Percentiles rank a stretch among this genome's conserved stretches.
phyloP scores from a whole-genome alignment of 371 early-diverging fungal species.

The Mortierella sp. region DNA sequence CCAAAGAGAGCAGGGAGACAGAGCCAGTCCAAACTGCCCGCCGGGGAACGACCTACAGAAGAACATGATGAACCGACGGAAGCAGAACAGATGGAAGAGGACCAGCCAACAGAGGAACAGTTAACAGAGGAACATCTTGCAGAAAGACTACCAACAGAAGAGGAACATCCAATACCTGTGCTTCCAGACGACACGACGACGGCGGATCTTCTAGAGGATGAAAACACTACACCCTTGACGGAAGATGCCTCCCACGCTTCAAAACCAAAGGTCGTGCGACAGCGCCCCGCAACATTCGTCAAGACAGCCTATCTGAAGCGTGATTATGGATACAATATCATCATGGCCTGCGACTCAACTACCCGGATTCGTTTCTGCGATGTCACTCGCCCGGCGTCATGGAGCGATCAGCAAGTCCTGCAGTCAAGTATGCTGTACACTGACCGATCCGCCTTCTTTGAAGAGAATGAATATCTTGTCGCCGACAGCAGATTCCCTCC shows the following conservation, averaged over 20 bases:
- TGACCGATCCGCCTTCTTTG: constrained; percentile 10
- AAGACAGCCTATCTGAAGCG: constrained; percentile 25
- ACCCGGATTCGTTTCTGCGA: constrained; percentile 37
- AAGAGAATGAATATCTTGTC: constrained; percentile 20
- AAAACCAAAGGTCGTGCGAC: not conserved
- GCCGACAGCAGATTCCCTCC: constrained; percentile 8
- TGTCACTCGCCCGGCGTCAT: constrained; percentile 9
- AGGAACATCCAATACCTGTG: no score
- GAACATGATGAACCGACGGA: no score
- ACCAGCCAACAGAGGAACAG: not conserved
- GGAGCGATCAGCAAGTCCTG: constrained; percentile 17
- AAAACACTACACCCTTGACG: not conserved
- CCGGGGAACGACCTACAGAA: no score
- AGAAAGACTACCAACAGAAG: not conserved
- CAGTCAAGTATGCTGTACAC: constrained; percentile 11
- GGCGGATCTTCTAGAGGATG: not conserved
- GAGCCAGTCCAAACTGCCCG: not conserved
- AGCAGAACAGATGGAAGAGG: no score
- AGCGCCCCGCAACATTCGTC: not conserved
- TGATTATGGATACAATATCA: constrained; percentile 33
- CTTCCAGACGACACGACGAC: not conserved
- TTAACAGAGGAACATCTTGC: not conserved
- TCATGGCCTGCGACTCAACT: constrained; percentile 28
- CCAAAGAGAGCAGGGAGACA: not conserved
- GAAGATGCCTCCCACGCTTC: not conserved